These are phyloP conservation scores for Areca catechu DNA, from an alignment of 176 grass and related monocot genomes.

Conservation along the genomic window DNA sequence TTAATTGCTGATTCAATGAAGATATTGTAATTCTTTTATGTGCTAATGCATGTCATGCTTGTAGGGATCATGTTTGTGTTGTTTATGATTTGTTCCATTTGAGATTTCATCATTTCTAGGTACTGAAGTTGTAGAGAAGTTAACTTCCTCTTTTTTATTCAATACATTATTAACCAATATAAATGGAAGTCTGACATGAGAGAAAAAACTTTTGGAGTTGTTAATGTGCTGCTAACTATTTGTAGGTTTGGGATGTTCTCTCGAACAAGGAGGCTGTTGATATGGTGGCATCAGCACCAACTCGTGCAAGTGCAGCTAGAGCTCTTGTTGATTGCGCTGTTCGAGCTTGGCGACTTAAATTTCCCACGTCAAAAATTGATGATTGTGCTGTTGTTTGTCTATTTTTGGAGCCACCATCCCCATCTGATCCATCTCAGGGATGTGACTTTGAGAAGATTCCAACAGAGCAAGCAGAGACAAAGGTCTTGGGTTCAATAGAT, in stretches of 20 bases:
- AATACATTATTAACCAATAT: no score
- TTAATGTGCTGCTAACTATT: no score
- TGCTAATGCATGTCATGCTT: no score
- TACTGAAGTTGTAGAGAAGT: no score
- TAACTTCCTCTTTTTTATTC: no score
- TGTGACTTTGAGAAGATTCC: slow-evolving; percentile 17
- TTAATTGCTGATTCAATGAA: no score
- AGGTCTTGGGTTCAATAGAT: slow-evolving; percentile 3
- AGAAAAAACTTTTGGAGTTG: no score
- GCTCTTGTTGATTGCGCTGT: slow-evolving; percentile 86
- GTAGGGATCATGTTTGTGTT: no score
- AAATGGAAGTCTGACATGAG: no score
- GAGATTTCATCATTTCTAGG: no score
- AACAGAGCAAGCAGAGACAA: slow-evolving; percentile 22
- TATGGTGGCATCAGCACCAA: slow-evolving; percentile 67
- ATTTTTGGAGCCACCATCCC: slow-evolving; percentile 56
- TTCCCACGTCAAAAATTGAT: slow-evolving; percentile 89
- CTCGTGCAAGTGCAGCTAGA: slow-evolving; percentile 57
- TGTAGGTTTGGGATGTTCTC: slow-evolving; percentile 96
- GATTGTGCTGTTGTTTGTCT: slow-evolving; percentile 89
- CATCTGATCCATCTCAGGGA: slow-evolving; percentile 21
- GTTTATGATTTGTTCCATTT: no score
- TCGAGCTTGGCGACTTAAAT: slow-evolving; percentile 92
- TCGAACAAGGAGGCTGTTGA: slow-evolving; percentile 95
- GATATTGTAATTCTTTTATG: no score